These are phyloP conservation scores for Ustilago curta DNA, from an alignment of 1,284 basidiomycete genomes.

Conservation along the genomic window DNA sequence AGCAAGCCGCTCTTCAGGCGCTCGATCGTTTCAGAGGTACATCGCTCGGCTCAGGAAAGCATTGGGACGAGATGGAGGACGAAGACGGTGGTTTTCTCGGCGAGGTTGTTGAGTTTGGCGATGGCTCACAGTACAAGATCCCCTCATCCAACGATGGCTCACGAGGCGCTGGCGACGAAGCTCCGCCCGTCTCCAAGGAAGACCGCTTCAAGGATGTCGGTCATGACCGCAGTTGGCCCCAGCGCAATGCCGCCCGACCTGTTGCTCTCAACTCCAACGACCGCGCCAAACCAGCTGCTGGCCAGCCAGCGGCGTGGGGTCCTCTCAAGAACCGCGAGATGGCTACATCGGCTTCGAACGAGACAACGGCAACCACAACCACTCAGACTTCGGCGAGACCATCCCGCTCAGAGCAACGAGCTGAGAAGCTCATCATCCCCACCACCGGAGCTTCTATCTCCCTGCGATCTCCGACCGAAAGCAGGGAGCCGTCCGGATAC, in stretches of 20 bases:
- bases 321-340: conserved; percentile 32
- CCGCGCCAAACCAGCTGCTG: conserved; percentile 20
- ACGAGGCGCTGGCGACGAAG: conserved; percentile 17
- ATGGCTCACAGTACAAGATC: conserved; percentile 67
- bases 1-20: conserved; percentile 54
- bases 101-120: conserved; percentile 68
- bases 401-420: conserved; percentile 37
- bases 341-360: conserved; percentile 17
- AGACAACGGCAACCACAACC: conserved; percentile 1
- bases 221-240: conserved; percentile 65
- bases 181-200: conserved; percentile 57
- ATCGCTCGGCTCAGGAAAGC: conserved; percentile 54
- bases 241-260: conserved; percentile 18
- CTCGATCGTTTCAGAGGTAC: conserved; percentile 66
- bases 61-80: conserved; percentile 69
- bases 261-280: conserved; percentile 11
- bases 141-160: conserved; percentile 44
- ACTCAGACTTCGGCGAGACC: conserved; percentile 18
- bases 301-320: conserved; percentile 27
- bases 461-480: conserved; percentile 44
- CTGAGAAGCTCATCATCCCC: conserved; percentile 53
- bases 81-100: conserved; percentile 63
- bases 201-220: conserved; percentile 64
- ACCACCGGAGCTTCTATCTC: conserved; percentile 48
- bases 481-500: conserved; percentile 24